Evolutionary conservation across 1,139 yeast genomes (phyloP).

Genomic region (Blastobotrys illinoisensis): DNA sequence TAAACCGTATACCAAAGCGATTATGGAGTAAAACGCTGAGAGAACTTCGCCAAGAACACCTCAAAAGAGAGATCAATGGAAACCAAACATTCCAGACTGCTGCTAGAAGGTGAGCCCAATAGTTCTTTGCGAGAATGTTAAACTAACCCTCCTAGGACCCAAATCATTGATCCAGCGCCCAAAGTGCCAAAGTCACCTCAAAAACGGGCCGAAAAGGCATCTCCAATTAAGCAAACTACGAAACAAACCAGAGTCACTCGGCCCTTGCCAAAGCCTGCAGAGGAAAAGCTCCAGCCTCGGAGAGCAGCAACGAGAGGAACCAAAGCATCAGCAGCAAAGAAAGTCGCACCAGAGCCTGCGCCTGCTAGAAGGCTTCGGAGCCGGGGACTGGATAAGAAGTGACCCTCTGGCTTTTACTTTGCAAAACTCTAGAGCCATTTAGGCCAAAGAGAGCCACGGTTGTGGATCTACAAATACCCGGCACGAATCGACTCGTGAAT

Average conservation of each 20-base stretch:
- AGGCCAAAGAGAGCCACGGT: too few relatives aligned
- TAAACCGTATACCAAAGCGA: slow-evolving; percentile 38
- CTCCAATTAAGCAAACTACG: neutral
- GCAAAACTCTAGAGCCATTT: too few relatives aligned
- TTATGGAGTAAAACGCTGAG: slow-evolving; percentile 40
- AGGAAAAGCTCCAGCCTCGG: neutral
- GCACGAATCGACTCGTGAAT: too few relatives aligned
- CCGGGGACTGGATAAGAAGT: slow-evolving; percentile 1
- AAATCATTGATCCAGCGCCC: neutral
- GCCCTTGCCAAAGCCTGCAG: neutral
- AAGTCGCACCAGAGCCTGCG: neutral
- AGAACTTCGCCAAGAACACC: slow-evolving; percentile 23
- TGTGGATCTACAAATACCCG: neutral
- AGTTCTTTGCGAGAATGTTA: neutral
- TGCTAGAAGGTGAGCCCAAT: neutral
- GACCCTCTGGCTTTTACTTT: too few relatives aligned
- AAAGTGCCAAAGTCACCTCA: neutral
- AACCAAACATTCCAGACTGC: slow-evolving; percentile 3
- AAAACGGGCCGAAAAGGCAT: neutral
- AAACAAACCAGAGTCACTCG: neutral
- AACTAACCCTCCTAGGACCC: neutral
- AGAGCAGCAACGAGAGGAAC: neutral
- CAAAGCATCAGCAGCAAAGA: neutral
- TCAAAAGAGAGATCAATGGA: slow-evolving; percentile 6
- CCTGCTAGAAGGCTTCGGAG: slow-evolving; percentile 2